Base-by-base conservation (phyloP, 805 yeast genomes). In the Yueomyces sp. region DNA sequence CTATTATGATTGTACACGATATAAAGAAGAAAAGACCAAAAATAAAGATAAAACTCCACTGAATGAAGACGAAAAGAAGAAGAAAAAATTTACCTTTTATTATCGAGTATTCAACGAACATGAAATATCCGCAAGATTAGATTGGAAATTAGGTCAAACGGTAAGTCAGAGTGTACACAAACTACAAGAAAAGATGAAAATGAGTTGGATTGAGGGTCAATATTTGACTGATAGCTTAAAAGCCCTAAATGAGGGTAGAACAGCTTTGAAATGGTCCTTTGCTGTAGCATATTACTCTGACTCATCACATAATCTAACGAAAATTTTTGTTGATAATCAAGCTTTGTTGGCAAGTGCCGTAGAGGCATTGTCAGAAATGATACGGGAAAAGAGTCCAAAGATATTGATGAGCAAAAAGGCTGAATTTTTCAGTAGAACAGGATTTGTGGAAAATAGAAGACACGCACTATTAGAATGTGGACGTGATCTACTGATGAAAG, bases 231-330 rank as follows among this genome's bases (percentile, higher is more conserved):
- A 84, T 43, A 77, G 90, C 37, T 78, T 84, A 37, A 70, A 72
- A 40, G 72, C 74, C 2, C 63, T 90, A 44, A 67, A 79, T 31
- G 72, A 70, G 45, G 84, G 94, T 5, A 69, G 97, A 46, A 76
- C 77, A 38, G 76, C 85, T 1, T 67, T 92, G 42, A 84, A 86
- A 66, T 92, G 97, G 96, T 77, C 96, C 0, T 88, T 85, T 62
- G 87, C 85, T 2, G 74, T 86, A 52, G 79, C 85, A 9, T 90
- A 65, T 55, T 85, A 79, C 57, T 66, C 86, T 33, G 70, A 68
- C 37, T 59, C 65, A 31, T 63, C 65, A 4, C 70, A 73, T 42
- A 70, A 77, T 45, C 72, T 72, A 44, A 73, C 80, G 7, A 68
- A 70, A 36, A 72, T 85, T 5, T 76, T 86, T 52, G 94, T 85